Conservation (phyloP, 192 early-diverging fungal genomes). For the Radiomyces spectabilis region DNA sequence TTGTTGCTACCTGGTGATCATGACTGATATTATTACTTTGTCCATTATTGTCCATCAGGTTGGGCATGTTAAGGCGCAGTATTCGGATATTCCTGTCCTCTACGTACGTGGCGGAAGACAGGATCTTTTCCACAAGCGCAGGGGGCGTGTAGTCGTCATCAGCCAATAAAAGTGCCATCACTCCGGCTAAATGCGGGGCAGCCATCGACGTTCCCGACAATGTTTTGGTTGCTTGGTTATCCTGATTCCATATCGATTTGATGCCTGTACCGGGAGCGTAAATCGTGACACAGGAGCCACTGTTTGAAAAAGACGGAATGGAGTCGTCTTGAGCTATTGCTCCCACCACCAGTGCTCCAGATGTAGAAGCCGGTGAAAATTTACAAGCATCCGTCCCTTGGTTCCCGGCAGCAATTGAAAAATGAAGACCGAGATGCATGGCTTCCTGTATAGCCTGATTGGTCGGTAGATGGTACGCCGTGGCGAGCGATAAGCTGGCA, state of each 20-base stretch:
- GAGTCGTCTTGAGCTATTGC: conserved; percentile 52
- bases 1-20: too few species aligned
- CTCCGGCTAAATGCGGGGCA: conserved; percentile 37
- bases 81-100: too few species aligned
- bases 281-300: conserved; percentile 36
- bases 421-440: conserved; percentile 33
- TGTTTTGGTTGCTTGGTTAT: conserved; percentile 40
- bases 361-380: conserved; percentile 40
- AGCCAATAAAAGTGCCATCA: conserved; percentile 34
- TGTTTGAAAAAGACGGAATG: conserved; percentile 42
- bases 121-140: background rate
- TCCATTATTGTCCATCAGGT: too few species aligned
- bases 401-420: conserved; percentile 47
- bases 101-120: too few species aligned
- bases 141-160: conserved; percentile 16
- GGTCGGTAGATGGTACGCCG: conserved; percentile 27
- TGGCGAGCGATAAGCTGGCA: conserved; percentile 36
- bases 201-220: conserved; percentile 75
- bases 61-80: too few species aligned
- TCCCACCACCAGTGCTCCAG: conserved; percentile 39
- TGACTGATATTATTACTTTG: too few species aligned
- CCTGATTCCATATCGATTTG: conserved; percentile 47
- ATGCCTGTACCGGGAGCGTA: conserved; percentile 39
- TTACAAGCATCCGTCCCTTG: conserved; percentile 42
- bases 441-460: conserved; percentile 34